phyloP scores from a whole-genome alignment of 2,329 filamentous ascomycete genomes.

The Lomentospora prolificans region DNA sequence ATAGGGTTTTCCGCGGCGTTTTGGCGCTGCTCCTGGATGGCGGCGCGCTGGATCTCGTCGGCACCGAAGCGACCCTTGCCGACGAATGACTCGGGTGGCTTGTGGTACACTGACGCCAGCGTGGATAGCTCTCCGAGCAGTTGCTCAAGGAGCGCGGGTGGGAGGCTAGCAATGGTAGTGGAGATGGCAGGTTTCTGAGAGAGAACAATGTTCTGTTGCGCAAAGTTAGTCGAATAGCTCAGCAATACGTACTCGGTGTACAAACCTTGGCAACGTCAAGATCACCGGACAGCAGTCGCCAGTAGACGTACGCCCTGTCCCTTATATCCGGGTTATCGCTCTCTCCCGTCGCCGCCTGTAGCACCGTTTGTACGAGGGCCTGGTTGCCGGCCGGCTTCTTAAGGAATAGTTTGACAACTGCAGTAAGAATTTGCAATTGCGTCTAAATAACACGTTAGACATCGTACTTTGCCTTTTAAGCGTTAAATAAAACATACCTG shows the following conservation, averaged over 20 bases:
- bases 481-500: conserved; percentile 46
- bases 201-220: conserved; percentile 64
- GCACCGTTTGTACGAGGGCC: conserved; percentile 82
- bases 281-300: conserved; percentile 89
- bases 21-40: conserved; percentile 91
- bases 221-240: conserved; percentile 15
- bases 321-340: conserved; percentile 97
- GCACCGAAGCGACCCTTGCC: conserved; percentile 90
- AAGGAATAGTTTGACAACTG: conserved; percentile 92
- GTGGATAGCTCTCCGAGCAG: conserved; percentile 90
- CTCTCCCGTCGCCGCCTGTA: conserved; percentile 85
- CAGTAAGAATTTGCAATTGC: conserved; percentile 95
- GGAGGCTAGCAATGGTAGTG: conserved; percentile 85
- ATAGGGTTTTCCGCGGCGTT: conserved; percentile 91
- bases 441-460: conserved; percentile 46
- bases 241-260: not conserved
- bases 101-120: conserved; percentile 95
- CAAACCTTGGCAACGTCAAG: conserved; percentile 74
- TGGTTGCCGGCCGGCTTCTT: conserved; percentile 94
- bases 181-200: conserved; percentile 91
- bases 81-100: conserved; percentile 94
- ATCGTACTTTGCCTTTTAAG: conserved; percentile 6
- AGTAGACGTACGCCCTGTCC: conserved; percentile 96
- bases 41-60: conserved; percentile 86
- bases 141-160: conserved; percentile 73